Percentiles rank a stretch among this genome's conserved stretches.
Conservation (phyloP, 1,284 basidiomycete species). For the Ganoderma lingzhi region DNA sequence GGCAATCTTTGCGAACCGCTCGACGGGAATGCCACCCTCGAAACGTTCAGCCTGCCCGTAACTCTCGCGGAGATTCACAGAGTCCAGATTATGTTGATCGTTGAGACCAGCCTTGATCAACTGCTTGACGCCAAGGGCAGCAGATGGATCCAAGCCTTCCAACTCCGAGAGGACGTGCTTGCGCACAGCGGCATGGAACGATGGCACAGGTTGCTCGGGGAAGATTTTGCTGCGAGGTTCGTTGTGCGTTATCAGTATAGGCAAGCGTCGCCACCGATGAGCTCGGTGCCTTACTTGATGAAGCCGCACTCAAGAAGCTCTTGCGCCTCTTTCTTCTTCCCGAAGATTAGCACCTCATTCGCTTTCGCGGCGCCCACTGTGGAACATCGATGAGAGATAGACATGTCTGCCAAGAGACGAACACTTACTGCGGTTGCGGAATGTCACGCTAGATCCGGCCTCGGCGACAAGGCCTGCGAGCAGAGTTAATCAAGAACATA, state of each 20-base stretch:
- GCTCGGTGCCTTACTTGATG: conserved; percentile 57
- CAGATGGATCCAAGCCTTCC: conserved; percentile 59
- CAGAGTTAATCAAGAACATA: conserved; percentile 12
- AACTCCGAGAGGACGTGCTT: conserved; percentile 58
- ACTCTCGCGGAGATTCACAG: conserved; percentile 72
- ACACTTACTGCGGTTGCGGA: conserved; percentile 66
- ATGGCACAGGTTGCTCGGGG: conserved; percentile 55
- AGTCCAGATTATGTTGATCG: conserved; percentile 72
- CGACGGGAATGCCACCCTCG: conserved; percentile 61
- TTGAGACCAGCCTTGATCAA: conserved; percentile 63
- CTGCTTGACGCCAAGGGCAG: conserved; percentile 60
- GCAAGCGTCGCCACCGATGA: conserved; percentile 12
- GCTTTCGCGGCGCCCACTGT: conserved; percentile 73
- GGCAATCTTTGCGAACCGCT: conserved; percentile 65
- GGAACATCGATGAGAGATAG: background rate
- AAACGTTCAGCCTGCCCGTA: conserved; percentile 73
- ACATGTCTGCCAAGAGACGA: background rate
- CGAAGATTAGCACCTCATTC: conserved; percentile 74
- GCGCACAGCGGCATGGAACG: conserved; percentile 63
- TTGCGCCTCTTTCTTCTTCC: conserved; percentile 68
- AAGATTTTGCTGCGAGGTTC: conserved; percentile 61
- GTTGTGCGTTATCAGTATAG: conserved; percentile 17
- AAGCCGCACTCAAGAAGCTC: conserved; percentile 70
- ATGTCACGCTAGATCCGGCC: conserved; percentile 72
- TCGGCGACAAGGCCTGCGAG: conserved; percentile 65